Base-by-base conservation (phyloP, 1,284 basidiomycete species). In the Mycena sp. region DNA sequence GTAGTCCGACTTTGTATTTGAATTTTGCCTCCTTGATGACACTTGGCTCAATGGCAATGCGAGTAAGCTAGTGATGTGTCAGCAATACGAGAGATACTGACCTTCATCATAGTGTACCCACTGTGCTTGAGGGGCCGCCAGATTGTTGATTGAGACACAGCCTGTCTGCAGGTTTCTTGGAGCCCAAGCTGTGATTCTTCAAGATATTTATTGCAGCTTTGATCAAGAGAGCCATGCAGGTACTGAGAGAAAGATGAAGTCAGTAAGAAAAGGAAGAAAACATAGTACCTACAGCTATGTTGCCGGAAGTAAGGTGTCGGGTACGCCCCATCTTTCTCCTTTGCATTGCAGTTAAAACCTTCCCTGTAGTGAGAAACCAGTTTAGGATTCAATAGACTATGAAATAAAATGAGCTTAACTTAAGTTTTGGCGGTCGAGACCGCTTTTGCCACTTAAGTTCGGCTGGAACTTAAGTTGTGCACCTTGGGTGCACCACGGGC, bases 21-120 rank as follows among this genome's bases (percentile, higher is more conserved):
- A 69, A 78, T 0, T 68, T 40, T 2, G 71, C 45, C 0, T 58
- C 32, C 14, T 70, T 65, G 14, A 65, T 11, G 17, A 70, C 72
- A n/a, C 69, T 71, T 0, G 66, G 21, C 46, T 78, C 74, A 12
- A 61, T 43, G 1, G 71, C 73, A 55, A 61, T 26, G 17, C 61
- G 14, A 1, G 62, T 69, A 16, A 77, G 58, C 75, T n/a, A n/a
- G n/a, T n/a, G n/a, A n/a, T 75, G 54, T 23, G 16, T 52, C 16
- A n/a, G 46, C 14, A 51, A 48, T 23, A 21, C 17, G 11, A 14
- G 6, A 11, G 28, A 4, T 38, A 9, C 49, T 16, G 49, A 72
- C 72, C 65, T 74, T 70, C 32, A 76, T 76, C 63, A 69, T 62
- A 1, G 59, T 69, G 44, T 71, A 70, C 1, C 65, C 67, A 10